These are phyloP conservation scores for Hypoxylon rickii DNA, from an alignment of 495 filamentous ascomycete species.

Conservation along the genomic window DNA sequence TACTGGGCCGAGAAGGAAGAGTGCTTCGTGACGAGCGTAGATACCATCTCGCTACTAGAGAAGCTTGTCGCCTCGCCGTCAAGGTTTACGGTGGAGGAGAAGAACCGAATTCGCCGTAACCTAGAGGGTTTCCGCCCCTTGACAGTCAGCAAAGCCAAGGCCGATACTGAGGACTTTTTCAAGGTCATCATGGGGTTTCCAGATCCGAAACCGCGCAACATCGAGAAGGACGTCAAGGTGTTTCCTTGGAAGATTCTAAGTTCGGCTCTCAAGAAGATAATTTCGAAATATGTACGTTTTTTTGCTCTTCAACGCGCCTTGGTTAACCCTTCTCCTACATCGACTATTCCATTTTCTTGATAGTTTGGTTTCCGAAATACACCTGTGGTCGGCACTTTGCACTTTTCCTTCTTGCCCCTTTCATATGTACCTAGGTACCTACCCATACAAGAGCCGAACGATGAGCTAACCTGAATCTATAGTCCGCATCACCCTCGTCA, in stretches of 20 bases:
- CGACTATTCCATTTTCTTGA: no score
- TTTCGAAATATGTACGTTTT: slow-evolving; percentile 79
- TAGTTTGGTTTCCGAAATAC: no score
- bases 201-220: slow-evolving; percentile 91
- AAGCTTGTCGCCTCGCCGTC: slow-evolving; percentile 72
- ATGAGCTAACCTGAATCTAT: slow-evolving; percentile 6
- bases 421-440: no score
- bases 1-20: slow-evolving; percentile 89
- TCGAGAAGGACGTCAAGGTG: slow-evolving; percentile 98
- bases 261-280: slow-evolving; percentile 91
- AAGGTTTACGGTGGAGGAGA: slow-evolving; percentile 91
- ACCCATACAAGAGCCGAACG: no score
- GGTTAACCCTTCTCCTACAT: no score
- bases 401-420: no score
- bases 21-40: slow-evolving; percentile 93
- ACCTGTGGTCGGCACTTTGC: no score
- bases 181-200: slow-evolving; percentile 99
- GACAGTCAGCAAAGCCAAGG: slow-evolving; percentile 89
- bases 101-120: slow-evolving; percentile 95
- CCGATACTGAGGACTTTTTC: slow-evolving; percentile 94
- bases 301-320: no score
- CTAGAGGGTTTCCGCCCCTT: slow-evolving; percentile 87
- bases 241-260: slow-evolving; percentile 89
- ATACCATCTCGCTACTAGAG: slow-evolving; percentile 92
- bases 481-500: slow-evolving; percentile 37